Conservation (phyloP, 768 basidiomycete species). For the Tricholoma hemisulphureum region DNA sequence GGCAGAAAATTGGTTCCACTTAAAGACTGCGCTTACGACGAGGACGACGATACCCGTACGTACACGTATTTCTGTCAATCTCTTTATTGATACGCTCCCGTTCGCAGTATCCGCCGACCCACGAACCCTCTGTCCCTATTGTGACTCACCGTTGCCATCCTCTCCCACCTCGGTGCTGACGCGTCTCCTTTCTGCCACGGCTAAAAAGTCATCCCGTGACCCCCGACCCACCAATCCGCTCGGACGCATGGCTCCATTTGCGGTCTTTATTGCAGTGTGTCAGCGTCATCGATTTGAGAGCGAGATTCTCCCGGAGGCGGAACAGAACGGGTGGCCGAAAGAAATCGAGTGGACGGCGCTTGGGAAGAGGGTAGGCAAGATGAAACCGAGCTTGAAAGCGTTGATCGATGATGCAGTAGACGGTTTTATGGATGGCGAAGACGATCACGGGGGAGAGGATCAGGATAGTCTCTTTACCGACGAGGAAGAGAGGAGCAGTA, state of each 20-base stretch:
- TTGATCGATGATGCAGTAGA: slow-evolving; percentile 49
- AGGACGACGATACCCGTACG: slow-evolving; percentile 44
- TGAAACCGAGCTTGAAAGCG: slow-evolving; percentile 45
- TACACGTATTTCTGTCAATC: neutral
- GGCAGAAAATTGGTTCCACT: neutral
- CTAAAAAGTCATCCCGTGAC: slow-evolving; percentile 54
- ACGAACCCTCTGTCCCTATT: slow-evolving; percentile 73
- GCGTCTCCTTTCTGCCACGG: slow-evolving; percentile 51
- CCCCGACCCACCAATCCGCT: slow-evolving; percentile 67
- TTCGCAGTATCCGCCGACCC: slow-evolving; percentile 58
- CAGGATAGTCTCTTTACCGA: neutral
- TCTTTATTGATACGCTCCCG: neutral
- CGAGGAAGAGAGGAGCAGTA: neutral
- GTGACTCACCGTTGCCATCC: slow-evolving; percentile 66
- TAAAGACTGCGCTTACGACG: slow-evolving; percentile 17
- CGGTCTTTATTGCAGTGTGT: slow-evolving; percentile 65
- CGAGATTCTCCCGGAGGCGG: slow-evolving; percentile 68
- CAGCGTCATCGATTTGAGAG: slow-evolving; percentile 79
- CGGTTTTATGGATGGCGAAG: slow-evolving; percentile 17
- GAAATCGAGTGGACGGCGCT: slow-evolving; percentile 63
- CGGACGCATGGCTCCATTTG: slow-evolving; percentile 56
- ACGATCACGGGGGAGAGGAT: slow-evolving; percentile 16
- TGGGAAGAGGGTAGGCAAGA: slow-evolving; percentile 48
- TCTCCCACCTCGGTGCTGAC: slow-evolving; percentile 58
- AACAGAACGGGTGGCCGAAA: slow-evolving; percentile 74